A percentile compares a stretch with the other conserved stretches of the same genome.
Conservation (phyloP, 805 yeast species). For the Metschnikowia drakensbergensis region DNA sequence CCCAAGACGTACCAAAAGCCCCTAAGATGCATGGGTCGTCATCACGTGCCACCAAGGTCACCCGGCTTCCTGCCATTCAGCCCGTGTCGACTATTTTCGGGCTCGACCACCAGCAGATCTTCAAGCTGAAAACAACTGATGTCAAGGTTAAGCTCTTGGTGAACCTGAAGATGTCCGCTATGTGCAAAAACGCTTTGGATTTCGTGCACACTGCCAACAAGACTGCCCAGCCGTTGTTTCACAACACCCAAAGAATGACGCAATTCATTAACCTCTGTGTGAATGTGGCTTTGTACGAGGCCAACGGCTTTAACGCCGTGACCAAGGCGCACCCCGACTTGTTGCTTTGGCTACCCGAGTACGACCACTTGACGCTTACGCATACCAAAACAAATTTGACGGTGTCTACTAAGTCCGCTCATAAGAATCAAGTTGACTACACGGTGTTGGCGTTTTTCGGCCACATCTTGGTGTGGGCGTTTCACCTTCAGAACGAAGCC, state of each 20-base stretch:
- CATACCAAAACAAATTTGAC: conserved; percentile 33
- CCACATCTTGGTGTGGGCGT: conserved; percentile 37
- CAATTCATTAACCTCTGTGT: conserved; percentile 30
- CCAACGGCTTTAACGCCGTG: conserved; percentile 31
- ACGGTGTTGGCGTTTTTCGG: conserved; percentile 37
- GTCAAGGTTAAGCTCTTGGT: conserved; percentile 36
- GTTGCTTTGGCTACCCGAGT: conserved; percentile 26
- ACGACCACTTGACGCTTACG: conserved; percentile 30
- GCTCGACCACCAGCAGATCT: conserved; percentile 32
- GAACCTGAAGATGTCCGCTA: conserved; percentile 30
- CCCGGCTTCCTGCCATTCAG: conserved; percentile 26
- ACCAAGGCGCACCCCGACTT: conserved; percentile 24
- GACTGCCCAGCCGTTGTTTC: conserved; percentile 19
- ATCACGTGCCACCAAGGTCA: conserved; percentile 11
- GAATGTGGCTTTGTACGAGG: conserved; percentile 34
- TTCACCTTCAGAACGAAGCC: conserved; percentile 21
- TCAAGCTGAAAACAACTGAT: conserved; percentile 29
- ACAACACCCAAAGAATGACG: conserved; percentile 16
- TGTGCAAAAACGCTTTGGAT: conserved; percentile 25
- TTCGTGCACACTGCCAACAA: conserved; percentile 24
- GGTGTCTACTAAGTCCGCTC: conserved; percentile 30
- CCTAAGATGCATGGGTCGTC: conserved; percentile 5
- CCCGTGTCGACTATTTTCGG: conserved; percentile 39
- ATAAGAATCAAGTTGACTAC: conserved; percentile 36
- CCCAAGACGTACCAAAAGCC: neutral